These are phyloP conservation scores for Chlorella vulgaris DNA, from an alignment of 139 green algal genomes.

Conservation along the genomic window DNA sequence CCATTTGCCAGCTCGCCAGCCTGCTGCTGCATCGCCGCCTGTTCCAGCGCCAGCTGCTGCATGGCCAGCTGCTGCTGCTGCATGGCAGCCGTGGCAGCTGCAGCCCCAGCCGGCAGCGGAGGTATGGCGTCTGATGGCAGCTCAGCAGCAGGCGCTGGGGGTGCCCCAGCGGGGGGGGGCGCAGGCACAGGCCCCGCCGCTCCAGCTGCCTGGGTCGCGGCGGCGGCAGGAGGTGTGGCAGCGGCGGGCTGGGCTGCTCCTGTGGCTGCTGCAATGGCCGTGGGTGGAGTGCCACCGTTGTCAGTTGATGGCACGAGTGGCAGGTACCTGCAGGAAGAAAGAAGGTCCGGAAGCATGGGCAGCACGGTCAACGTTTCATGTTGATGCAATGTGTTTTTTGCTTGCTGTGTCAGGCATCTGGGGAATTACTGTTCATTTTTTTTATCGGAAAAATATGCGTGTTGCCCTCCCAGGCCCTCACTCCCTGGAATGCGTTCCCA, in stretches of 20 bases:
- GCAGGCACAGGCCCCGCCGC: background rate
- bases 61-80: constrained; percentile 10
- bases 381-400: background rate
- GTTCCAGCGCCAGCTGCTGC: constrained; percentile 24
- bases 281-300: background rate
- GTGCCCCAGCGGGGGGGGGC: background rate
- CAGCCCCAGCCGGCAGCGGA: too few species aligned
- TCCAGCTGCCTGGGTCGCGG: background rate
- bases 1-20: constrained; percentile 10
- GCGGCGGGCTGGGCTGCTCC: background rate
- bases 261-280: background rate
- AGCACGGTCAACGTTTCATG: background rate
- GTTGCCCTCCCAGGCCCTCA: too few species aligned
- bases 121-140: too few species aligned
- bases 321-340: constrained; percentile 9
- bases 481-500: too few species aligned
- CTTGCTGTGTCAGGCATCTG: too few species aligned
- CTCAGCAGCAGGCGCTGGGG: background rate
- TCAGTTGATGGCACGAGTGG: background rate
- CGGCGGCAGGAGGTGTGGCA: background rate
- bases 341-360: background rate
- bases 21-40: constrained; percentile 20
- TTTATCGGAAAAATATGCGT: too few species aligned
- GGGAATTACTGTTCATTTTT: too few species aligned
- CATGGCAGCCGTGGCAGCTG: background rate